Conservation (phyloP, 2,329 filamentous ascomycete genomes). For the Aspergillus alliaceus region DNA sequence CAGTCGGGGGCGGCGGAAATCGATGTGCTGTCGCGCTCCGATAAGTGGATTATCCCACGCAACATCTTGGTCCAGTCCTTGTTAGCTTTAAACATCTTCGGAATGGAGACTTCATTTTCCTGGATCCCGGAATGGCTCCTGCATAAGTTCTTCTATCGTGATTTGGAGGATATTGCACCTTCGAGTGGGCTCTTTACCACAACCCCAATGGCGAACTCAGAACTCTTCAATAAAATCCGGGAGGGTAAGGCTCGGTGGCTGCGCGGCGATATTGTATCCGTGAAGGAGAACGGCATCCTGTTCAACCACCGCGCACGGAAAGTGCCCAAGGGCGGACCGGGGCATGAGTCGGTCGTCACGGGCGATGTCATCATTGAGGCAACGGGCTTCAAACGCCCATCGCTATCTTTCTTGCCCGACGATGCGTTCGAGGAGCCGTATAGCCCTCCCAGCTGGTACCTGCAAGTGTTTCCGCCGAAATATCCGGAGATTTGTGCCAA, state of each 20-base stretch:
- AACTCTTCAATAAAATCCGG: constrained; percentile 74
- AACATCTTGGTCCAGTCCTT: constrained; percentile 73
- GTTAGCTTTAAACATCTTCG: constrained; percentile 75
- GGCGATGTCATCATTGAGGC: constrained; percentile 81
- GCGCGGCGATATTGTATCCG: constrained; percentile 72
- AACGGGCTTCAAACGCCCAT: constrained; percentile 76
- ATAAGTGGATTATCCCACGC: constrained; percentile 86
- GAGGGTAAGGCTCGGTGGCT: constrained; percentile 73
- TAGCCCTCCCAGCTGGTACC: constrained; percentile 79
- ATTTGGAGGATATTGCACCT: constrained; percentile 72
- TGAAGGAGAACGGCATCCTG: constrained; percentile 62
- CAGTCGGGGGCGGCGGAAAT: constrained; percentile 66
- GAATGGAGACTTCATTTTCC: constrained; percentile 71
- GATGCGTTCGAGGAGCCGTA: constrained; percentile 74
- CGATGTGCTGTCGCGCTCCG: constrained; percentile 71
- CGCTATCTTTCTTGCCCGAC: constrained; percentile 69
- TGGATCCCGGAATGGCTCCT: constrained; percentile 77
- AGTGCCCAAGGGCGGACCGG: constrained; percentile 74
- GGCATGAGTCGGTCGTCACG: constrained; percentile 63
- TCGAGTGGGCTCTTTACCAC: constrained; percentile 73
- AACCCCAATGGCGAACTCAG: constrained; percentile 84
- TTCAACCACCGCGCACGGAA: constrained; percentile 73
- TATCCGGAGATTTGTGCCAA: constrained; percentile 75
- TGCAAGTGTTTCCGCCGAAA: constrained; percentile 77
- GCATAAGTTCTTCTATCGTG: constrained; percentile 78